Conservation (phyloP, 164 flowering plant species). For the Vitis rupestris region DNA sequence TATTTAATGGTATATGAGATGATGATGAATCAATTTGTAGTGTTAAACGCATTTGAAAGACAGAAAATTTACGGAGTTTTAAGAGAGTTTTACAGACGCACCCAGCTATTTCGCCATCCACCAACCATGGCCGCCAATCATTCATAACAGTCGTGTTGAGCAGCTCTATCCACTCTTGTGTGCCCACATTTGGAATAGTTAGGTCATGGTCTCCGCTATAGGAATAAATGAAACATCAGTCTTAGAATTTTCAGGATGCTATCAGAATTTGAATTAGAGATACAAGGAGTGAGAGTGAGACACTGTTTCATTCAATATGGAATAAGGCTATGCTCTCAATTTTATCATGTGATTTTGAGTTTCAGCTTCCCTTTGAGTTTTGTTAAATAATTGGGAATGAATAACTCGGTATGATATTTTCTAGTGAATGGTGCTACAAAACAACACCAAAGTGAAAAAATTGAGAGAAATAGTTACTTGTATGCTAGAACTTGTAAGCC, state of each 20-base stretch:
- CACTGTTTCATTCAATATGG: too few relatives aligned
- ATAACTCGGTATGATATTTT: too few relatives aligned
- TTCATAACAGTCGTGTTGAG: slow-evolving; percentile 8
- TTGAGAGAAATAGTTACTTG: slow-evolving; percentile 6
- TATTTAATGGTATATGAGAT: slow-evolving; percentile 13
- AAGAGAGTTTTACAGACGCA: background rate
- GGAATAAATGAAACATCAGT: background rate
- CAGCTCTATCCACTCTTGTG: slow-evolving; percentile 9
- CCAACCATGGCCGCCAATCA: slow-evolving; percentile 21
- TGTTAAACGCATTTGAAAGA: background rate
- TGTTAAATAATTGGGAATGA: too few relatives aligned
- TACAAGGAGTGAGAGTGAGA: too few relatives aligned
- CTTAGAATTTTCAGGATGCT: too few relatives aligned
- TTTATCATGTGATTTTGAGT: too few relatives aligned
- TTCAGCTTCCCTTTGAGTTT: too few relatives aligned
- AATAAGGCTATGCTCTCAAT: too few relatives aligned
- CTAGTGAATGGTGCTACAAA: too few relatives aligned
- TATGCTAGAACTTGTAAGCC: slow-evolving; percentile 14
- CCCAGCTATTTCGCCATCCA: background rate
- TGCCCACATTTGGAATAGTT: slow-evolving; percentile 9
- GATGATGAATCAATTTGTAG: background rate
- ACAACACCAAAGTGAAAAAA: too few relatives aligned
- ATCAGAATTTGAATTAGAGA: too few relatives aligned
- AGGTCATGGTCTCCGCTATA: slow-evolving; percentile 14
- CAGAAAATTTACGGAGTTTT: too few relatives aligned